Evolutionary conservation across 2,329 filamentous ascomycete genomes (phyloP).

Genomic region (Arthrobotrys pseudoclavata): DNA sequence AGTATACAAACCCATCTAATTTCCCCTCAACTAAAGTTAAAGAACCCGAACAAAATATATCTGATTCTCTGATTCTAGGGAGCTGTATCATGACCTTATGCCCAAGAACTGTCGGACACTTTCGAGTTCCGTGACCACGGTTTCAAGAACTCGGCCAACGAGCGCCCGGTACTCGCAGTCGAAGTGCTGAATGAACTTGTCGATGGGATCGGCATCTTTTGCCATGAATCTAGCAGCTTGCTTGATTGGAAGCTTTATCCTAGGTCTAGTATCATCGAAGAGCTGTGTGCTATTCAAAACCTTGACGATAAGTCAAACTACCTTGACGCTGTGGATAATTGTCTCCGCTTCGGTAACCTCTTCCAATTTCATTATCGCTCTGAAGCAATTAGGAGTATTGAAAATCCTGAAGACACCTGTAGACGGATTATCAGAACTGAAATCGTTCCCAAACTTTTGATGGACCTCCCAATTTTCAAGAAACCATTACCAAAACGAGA

Average conservation of each 20-base stretch:
- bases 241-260: neutral
- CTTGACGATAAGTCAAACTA: constrained; percentile 11
- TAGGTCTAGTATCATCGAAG: too few species aligned
- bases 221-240: too few species aligned
- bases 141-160: neutral
- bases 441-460: constrained; percentile 5
- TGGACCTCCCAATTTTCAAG: constrained; percentile 18
- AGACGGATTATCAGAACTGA: constrained; percentile 15
- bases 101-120: neutral
- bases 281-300: too few species aligned
- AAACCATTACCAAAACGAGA: constrained; percentile 1
- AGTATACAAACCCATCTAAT: neutral
- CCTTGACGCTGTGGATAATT: neutral
- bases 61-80: neutral
- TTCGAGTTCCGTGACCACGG: neutral
- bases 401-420: neutral
- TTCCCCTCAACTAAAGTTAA: too few species aligned
- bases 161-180: neutral
- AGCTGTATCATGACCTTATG: constrained; percentile 1
- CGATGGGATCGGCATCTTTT: neutral
- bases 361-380: neutral
- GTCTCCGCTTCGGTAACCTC: neutral
- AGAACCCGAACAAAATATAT: neutral
- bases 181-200: neutral
- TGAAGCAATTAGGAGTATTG: neutral